These are phyloP conservation scores for Debaryomycetaceae sp. DNA, from an alignment of 1,139 yeast species.

Conservation along the genomic window DNA sequence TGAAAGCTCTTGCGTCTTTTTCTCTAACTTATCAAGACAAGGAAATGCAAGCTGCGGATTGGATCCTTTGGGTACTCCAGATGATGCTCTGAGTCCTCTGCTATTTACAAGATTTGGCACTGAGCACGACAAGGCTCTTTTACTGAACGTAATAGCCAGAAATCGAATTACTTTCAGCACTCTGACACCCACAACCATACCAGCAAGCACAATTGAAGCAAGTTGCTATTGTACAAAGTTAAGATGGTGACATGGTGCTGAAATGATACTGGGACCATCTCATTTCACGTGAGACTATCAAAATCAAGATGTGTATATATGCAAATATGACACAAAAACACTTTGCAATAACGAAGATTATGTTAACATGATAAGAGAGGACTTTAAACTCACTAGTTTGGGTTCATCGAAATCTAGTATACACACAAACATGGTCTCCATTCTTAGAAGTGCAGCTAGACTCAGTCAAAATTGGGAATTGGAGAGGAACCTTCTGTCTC, in stretches of 20 bases:
- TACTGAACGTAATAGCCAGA: not conserved
- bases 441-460: too few species aligned
- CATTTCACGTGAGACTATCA: constrained; percentile 6
- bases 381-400: too few species aligned
- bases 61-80: constrained; percentile 21
- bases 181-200: not conserved
- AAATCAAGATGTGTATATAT: too few species aligned
- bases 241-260: not conserved
- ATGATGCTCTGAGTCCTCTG: constrained; percentile 1
- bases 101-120: constrained; percentile 2
- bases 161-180: not conserved
- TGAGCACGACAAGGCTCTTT: not conserved
- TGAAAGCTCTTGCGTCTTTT: constrained; percentile 48
- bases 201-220: not conserved
- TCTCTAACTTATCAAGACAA: constrained; percentile 75
- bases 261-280: not conserved
- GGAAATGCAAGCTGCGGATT: constrained; percentile 78
- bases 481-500: too few species aligned
- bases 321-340: too few species aligned
- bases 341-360: too few species aligned
- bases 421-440: too few species aligned
- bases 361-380: not conserved
- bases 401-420: too few species aligned
- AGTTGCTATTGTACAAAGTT: not conserved
- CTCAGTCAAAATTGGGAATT: too few species aligned